Conservation (phyloP, 2,329 filamentous ascomycete species). For the Exophiala alcalophila region DNA sequence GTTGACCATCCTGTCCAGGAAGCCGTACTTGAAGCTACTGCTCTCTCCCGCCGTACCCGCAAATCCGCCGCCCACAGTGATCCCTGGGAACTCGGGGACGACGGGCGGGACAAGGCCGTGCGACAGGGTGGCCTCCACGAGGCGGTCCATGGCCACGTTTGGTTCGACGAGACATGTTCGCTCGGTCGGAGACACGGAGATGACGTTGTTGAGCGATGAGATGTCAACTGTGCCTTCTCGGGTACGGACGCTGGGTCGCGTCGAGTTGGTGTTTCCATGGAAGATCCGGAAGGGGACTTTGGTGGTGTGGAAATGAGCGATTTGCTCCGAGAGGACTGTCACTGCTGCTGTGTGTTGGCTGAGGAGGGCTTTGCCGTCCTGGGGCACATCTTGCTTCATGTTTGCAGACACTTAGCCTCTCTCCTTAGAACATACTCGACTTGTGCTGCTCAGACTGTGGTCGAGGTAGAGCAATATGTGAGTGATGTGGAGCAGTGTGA, state of each 20-base stretch:
- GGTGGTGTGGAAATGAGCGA: conserved; percentile 27
- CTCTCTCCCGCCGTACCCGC: conserved; percentile 67
- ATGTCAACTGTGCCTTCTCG: conserved; percentile 64
- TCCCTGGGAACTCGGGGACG: conserved; percentile 71
- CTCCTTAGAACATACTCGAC: neutral
- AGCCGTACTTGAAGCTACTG: conserved; percentile 65
- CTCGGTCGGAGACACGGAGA: conserved; percentile 54
- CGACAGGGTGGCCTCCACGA: conserved; percentile 58
- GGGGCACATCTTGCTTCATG: too few species aligned
- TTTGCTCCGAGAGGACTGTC: conserved; percentile 10
- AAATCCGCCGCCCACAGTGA: conserved; percentile 67
- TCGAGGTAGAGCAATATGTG: too few species aligned
- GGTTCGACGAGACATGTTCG: conserved; percentile 65
- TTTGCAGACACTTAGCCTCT: too few species aligned
- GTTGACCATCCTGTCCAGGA: conserved; percentile 61
- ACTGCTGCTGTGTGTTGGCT: conserved; percentile 12
- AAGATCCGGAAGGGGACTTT: conserved; percentile 53
- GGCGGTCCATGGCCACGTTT: conserved; percentile 65
- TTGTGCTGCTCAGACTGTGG: neutral
- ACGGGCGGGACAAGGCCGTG: conserved; percentile 61
- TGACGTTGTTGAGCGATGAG: conserved; percentile 59
- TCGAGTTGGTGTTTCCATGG: conserved; percentile 57
- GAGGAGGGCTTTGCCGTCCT: neutral
- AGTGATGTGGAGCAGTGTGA: too few species aligned
- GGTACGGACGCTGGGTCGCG: conserved; percentile 43